Evolutionary conservation across 1,284 basidiomycete genomes (phyloP).

Genomic region (Pseudomicrostroma phylloplanum): DNA sequence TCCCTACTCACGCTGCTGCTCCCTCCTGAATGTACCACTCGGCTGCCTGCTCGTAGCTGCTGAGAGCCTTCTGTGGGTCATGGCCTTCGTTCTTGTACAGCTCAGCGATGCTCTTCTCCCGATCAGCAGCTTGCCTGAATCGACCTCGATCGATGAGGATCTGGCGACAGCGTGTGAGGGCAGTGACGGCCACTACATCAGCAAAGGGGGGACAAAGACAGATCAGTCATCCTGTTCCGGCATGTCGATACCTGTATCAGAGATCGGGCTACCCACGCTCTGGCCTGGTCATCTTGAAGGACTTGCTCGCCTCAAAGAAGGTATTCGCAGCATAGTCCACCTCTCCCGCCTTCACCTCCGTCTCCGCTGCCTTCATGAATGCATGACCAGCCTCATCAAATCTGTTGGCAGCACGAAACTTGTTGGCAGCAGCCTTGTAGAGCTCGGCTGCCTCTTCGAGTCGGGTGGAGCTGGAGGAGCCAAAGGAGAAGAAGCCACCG

Average conservation of each 20-base stretch:
- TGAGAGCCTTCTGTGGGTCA: slow-evolving; percentile 73
- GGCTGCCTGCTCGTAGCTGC: slow-evolving; percentile 85
- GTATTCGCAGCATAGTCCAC: slow-evolving; percentile 50
- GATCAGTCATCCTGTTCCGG: neutral
- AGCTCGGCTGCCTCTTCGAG: slow-evolving; percentile 81
- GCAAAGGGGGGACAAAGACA: neutral
- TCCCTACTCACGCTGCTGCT: slow-evolving; percentile 72
- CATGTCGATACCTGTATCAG: neutral
- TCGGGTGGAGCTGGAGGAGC: slow-evolving; percentile 26
- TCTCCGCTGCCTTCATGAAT: slow-evolving; percentile 45
- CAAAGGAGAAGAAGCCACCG: slow-evolving; percentile 56
- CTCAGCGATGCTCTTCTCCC: slow-evolving; percentile 80
- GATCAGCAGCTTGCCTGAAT: slow-evolving; percentile 93
- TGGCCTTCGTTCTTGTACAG: slow-evolving; percentile 72
- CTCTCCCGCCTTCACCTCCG: slow-evolving; percentile 44
- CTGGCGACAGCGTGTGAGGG: slow-evolving; percentile 76
- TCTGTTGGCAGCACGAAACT: slow-evolving; percentile 86
- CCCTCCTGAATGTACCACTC: slow-evolving; percentile 98
- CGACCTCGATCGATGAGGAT: slow-evolving; percentile 77
- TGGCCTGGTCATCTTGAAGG: slow-evolving; percentile 43
- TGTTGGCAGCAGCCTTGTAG: slow-evolving; percentile 87
- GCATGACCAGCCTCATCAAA: slow-evolving; percentile 81
- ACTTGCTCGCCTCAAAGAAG: slow-evolving; percentile 48
- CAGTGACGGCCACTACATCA: slow-evolving; percentile 73
- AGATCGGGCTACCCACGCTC: slow-evolving; percentile 28